Evolutionary conservation across 257 asterid species (phyloP), one percentile per base, ranked within the genome.

Genomic region (Cordia subcordata): DNA sequence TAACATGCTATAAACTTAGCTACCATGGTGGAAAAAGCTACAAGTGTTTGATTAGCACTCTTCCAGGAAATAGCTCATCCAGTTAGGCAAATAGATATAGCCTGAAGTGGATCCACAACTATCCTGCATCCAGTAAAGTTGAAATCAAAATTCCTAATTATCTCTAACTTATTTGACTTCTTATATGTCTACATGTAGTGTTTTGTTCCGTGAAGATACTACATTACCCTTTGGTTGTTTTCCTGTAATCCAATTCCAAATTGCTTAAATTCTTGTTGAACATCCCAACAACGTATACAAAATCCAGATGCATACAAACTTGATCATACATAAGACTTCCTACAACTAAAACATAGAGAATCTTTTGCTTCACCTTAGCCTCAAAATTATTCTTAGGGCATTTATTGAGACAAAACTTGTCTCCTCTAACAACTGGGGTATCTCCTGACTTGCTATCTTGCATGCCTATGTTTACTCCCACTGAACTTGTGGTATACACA

Each of bases 241-340:
- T 55, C 60, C 19, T 27, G 11, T 27, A 45, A 1, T 55, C 17
- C 44, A 55, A 0, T 1, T 18, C 60, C 0, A 21, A 45, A n/a
- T n/a, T n/a, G n/a, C n/a, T n/a, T n/a, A n/a, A n/a, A n/a, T n/a
- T n/a, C n/a, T n/a, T n/a, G 19, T 45, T 20, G 4, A 55, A 55
- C 45, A 55, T 27, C 0, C 42, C 17, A 3, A 23, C 42, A 27
- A 23, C 16, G 18, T 13, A 57, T 10, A 27, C 46, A 19, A 57
- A 35, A n/a, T 57, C 62, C 17, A 23, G 62, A 33, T 49, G 21
- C 3, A 49, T 57, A 57, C 47, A 57, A 35, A 27, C 39, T 17
- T 35, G 62, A 18, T 49, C 62, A 35, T 57, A 57, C 49, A 57
- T 35, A 0, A 57, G 39, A 16, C 49, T 57, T 8, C 62, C 49